These are phyloP conservation scores for Ammopiptanthus mongolicus DNA, from an alignment of 306 rosid genomes.

Conservation along the genomic window DNA sequence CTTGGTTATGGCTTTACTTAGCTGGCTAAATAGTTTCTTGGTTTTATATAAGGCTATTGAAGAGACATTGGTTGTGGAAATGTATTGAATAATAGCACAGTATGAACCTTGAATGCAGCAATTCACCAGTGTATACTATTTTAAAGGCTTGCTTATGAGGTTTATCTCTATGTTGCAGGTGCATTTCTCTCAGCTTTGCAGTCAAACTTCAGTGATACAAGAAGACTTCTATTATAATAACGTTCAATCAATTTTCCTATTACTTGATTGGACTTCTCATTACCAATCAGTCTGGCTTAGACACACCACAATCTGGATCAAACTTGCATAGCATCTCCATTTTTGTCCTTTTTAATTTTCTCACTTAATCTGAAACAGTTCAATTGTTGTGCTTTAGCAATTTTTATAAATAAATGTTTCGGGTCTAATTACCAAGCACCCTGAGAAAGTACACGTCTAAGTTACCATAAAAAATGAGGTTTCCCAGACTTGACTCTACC, in stretches of 20 bases:
- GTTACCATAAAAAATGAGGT: slow-evolving; percentile 6
- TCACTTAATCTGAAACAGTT: slow-evolving; percentile 21
- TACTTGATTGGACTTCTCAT: no score
- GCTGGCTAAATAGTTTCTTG: neutral
- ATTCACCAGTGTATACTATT: neutral
- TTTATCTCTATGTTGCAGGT: slow-evolving; percentile 50
- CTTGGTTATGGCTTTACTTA: neutral
- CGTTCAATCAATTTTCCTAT: slow-evolving; percentile 1
- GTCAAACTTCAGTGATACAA: slow-evolving; percentile 80
- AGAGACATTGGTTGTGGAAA: no score
- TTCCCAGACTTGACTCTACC: no score
- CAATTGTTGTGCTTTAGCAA: slow-evolving; percentile 19
- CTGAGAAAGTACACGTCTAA: slow-evolving; percentile 17
- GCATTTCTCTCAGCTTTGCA: slow-evolving; percentile 69
- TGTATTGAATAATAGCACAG: no score
- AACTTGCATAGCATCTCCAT: no score
- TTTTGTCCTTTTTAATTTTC: slow-evolving; percentile 22
- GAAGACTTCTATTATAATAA: slow-evolving; percentile 70
- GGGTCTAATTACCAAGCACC: slow-evolving; percentile 23
- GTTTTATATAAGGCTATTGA: no score
- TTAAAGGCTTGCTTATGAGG: slow-evolving; percentile 19
- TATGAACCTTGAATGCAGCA: no score
- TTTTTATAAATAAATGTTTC: slow-evolving; percentile 22
- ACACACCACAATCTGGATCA: slow-evolving; percentile 12
- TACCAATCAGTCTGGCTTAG: slow-evolving; percentile 23